These are phyloP conservation scores for Penstemon davidsonii DNA, from an alignment of 257 asterid genomes.

Conservation along the genomic window DNA sequence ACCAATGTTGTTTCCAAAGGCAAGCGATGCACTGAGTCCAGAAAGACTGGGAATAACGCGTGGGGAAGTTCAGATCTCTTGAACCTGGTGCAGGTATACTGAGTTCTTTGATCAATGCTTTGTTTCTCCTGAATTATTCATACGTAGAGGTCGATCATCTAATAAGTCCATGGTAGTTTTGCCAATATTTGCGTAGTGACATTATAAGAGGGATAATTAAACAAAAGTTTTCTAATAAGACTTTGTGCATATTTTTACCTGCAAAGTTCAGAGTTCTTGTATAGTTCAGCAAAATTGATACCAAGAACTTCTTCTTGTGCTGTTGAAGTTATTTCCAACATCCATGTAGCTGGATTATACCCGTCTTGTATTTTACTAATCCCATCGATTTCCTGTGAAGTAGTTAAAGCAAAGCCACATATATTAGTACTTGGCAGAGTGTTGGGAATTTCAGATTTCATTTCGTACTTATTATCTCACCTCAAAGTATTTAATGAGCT, in stretches of 20 bases:
- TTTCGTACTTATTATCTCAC: constrained; percentile 31
- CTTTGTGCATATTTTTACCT: constrained; percentile 35
- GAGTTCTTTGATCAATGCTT: constrained; percentile 60
- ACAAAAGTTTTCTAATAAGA: not conserved
- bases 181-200: not conserved
- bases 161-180: not conserved
- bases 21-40: constrained; percentile 74
- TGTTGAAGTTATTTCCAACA: constrained; percentile 70
- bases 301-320: constrained; percentile 60
- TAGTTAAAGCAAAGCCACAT: not conserved
- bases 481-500: constrained; percentile 75
- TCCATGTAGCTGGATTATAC: constrained; percentile 95
- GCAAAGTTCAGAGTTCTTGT: constrained; percentile 60
- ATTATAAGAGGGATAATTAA: not conserved
- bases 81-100: constrained; percentile 56
- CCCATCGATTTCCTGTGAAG: constrained; percentile 50
- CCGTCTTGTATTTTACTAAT: constrained; percentile 56
- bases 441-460: constrained; percentile 1
- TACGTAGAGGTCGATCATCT: not conserved
- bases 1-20: constrained; percentile 77
- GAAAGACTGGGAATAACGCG: constrained; percentile 61
- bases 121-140: constrained; percentile 61
- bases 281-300: constrained; percentile 50
- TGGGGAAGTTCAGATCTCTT: constrained; percentile 51
- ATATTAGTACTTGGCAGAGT: not conserved